Evolutionary conservation across 495 filamentous ascomycete species (phyloP).

Genomic region (Alectoria sarmentosa): DNA sequence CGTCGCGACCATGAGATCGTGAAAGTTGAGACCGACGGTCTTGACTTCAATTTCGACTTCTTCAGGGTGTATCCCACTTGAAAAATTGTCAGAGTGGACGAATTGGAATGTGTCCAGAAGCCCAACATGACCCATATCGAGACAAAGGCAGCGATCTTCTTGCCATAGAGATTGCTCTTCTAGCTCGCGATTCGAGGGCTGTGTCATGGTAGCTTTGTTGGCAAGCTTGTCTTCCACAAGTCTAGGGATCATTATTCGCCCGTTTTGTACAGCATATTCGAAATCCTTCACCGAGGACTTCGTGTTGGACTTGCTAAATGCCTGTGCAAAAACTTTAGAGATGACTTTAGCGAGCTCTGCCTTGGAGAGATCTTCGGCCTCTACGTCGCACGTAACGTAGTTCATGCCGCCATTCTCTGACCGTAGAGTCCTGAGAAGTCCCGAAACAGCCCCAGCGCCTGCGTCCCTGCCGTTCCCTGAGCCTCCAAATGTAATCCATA

Average conservation of each 20-base stretch:
- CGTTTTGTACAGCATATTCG: constrained; percentile 32
- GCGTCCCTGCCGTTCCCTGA: constrained; percentile 18
- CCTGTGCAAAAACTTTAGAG: constrained; percentile 3
- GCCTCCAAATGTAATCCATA: constrained; percentile 30
- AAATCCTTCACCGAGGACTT: constrained; percentile 9
- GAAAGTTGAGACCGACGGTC: constrained; percentile 27
- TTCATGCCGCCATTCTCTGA: constrained; percentile 20
- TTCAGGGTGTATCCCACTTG: constrained; percentile 11
- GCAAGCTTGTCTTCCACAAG: constrained; percentile 15
- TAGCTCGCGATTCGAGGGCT: not conserved
- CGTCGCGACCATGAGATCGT: constrained; percentile 35
- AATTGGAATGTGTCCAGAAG: constrained; percentile 19
- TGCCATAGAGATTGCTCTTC: constrained; percentile 14
- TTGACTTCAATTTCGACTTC: constrained; percentile 22
- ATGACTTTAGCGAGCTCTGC: constrained; percentile 7
- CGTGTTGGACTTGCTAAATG: constrained; percentile 12
- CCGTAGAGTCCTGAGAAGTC: constrained; percentile 26
- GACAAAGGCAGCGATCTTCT: constrained; percentile 4
- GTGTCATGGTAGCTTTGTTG: not conserved
- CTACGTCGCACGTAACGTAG: constrained; percentile 25
- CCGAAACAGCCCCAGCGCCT: constrained; percentile 10
- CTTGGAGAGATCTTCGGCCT: constrained; percentile 7
- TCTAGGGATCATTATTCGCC: constrained; percentile 29
- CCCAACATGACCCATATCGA: constrained; percentile 16
- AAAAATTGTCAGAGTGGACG: constrained; percentile 10